A percentile compares a stretch with the other conserved stretches of the same genome.
Evolutionary conservation across 306 rosid species (phyloP).

Genomic region (Canavalia ensiformis): DNA sequence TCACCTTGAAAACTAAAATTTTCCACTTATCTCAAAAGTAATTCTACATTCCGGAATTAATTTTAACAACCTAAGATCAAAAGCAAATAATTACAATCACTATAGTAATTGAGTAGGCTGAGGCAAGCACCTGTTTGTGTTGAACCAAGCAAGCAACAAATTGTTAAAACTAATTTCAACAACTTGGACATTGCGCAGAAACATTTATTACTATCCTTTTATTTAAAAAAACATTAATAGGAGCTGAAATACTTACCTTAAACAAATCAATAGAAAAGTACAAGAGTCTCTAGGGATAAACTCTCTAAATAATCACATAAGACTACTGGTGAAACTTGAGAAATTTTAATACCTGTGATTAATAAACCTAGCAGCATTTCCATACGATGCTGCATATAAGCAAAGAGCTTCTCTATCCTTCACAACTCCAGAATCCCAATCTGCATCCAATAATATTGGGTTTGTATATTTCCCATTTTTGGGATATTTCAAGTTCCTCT

Average conservation of each 20-base stretch:
- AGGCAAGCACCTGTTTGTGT: neutral
- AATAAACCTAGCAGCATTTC: constrained; percentile 89
- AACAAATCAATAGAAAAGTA: constrained; percentile 3
- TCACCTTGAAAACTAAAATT: neutral
- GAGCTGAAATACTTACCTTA: neutral
- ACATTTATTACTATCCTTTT: neutral
- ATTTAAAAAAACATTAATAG: neutral
- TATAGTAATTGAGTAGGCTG: neutral
- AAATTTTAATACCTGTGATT: constrained; percentile 81
- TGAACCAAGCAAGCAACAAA: constrained; percentile 5
- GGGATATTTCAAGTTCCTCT: constrained; percentile 63
- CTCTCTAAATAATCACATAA: constrained; percentile 22
- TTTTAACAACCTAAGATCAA: neutral
- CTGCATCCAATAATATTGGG: constrained; percentile 76
- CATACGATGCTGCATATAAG: constrained; percentile 85
- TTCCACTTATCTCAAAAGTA: neutral
- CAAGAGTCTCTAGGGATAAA: neutral
- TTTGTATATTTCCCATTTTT: constrained; percentile 58
- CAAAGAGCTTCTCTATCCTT: constrained; percentile 80
- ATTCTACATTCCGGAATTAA: neutral
- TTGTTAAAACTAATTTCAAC: neutral
- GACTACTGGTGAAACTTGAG: constrained; percentile 26
- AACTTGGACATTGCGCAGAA: neutral
- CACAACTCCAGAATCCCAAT: constrained; percentile 69
- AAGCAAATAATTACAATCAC: neutral